phyloP scores from a whole-genome alignment of 768 basidiomycete species.

The Naganishia antarctica region DNA sequence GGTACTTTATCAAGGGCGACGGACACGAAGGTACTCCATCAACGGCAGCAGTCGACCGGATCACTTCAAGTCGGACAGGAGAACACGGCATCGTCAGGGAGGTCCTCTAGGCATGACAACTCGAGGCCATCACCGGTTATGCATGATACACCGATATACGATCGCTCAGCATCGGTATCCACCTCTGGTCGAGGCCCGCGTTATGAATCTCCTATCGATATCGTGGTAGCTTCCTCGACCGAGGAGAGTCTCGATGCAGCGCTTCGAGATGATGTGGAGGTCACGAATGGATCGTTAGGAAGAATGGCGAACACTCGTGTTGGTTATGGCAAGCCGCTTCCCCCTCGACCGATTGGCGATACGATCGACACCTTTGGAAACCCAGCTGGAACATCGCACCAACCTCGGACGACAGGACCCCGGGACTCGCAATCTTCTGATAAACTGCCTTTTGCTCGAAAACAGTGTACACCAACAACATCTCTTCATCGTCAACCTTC shows the following conservation, averaged over 20 bases:
- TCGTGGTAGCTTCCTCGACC: background rate
- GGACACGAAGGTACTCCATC: background rate
- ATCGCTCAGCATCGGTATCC: slow-evolving; percentile 7
- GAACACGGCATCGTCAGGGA: background rate
- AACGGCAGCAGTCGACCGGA: background rate
- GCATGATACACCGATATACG: background rate
- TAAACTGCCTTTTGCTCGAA: background rate
- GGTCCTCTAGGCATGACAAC: too few species aligned
- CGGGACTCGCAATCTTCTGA: too few species aligned
- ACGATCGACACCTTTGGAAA: background rate
- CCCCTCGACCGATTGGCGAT: background rate
- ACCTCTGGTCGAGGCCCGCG: background rate
- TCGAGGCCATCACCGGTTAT: background rate
- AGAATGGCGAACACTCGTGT: background rate
- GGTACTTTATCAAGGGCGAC: background rate
- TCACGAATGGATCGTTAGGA: background rate
- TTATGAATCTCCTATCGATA: background rate
- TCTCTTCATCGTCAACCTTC: background rate
- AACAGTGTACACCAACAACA: background rate
- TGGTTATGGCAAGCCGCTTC: background rate
- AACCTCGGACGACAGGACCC: too few species aligned
- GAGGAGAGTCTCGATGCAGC: background rate
- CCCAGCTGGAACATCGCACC: too few species aligned
- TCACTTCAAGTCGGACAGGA: background rate
- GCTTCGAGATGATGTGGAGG: background rate